These are phyloP conservation scores for Trichosporon faecale DNA, from an alignment of 1,284 basidiomycete species.

Conservation along the genomic window DNA sequence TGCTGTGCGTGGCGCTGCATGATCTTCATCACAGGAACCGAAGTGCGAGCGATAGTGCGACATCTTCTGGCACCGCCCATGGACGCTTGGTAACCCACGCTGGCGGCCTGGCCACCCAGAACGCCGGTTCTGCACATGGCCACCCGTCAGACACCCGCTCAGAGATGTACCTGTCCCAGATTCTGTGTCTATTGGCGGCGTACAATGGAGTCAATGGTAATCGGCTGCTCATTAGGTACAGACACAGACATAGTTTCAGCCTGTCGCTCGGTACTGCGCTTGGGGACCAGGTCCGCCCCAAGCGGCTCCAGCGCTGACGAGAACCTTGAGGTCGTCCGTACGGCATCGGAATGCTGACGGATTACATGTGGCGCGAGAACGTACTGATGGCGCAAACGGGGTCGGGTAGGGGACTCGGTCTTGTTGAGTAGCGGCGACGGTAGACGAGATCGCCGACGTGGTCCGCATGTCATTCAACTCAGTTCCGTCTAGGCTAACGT, in stretches of 20 bases:
- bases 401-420: not conserved
- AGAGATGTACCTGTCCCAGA: not conserved
- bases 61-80: not conserved
- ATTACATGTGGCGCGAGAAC: not conserved
- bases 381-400: not conserved
- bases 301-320: not conserved
- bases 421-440: not conserved
- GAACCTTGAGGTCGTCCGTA: not conserved
- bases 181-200: not conserved
- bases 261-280: not conserved
- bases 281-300: not conserved
- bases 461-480: not conserved
- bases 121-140: not conserved
- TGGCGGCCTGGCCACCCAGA: not conserved
- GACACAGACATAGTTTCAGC: not conserved
- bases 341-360: not conserved
- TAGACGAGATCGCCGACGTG: not conserved
- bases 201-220: not conserved
- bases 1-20: not conserved
- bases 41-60: not conserved
- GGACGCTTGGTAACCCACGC: not conserved
- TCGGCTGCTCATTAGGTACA: not conserved
- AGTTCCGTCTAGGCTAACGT: not conserved
- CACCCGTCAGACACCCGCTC: not conserved
- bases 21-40: not conserved